Percentiles rank a stretch among this genome's conserved stretches.
These are phyloP conservation scores for Dentipellis sp. DNA, from an alignment of 768 basidiomycete species.

Conservation along the genomic window DNA sequence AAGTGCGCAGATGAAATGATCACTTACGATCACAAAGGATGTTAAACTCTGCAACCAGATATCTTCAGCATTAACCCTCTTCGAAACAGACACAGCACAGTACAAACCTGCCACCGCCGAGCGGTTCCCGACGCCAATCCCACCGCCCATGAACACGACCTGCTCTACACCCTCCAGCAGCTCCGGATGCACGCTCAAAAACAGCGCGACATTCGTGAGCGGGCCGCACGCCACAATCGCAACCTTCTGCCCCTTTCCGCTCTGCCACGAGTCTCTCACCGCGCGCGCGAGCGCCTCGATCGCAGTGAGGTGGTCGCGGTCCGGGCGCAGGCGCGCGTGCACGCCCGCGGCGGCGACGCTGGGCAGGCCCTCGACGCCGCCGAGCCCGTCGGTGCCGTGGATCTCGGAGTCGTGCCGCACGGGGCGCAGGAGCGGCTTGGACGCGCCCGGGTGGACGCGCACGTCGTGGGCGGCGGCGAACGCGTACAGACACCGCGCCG, in stretches of 20 bases:
- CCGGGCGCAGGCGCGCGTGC: conserved; percentile 29
- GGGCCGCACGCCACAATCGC: conserved; percentile 73
- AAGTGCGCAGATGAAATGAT: background rate
- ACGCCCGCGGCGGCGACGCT: conserved; percentile 38
- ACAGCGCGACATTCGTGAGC: conserved; percentile 65
- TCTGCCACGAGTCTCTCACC: conserved; percentile 46
- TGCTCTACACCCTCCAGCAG: conserved; percentile 50
- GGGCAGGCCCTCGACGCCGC: conserved; percentile 75
- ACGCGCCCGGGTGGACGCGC: conserved; percentile 60
- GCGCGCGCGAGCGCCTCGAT: conserved; percentile 59
- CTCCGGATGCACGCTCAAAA: conserved; percentile 34
- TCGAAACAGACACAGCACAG: conserved; percentile 4
- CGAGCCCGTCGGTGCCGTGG: conserved; percentile 77
- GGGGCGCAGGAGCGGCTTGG: conserved; percentile 56
- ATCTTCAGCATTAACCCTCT: background rate
- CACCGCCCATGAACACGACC: conserved; percentile 90
- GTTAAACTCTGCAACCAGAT: conserved; percentile 52
- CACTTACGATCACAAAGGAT: conserved; percentile 75
- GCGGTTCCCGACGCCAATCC: conserved; percentile 74
- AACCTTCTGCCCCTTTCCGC: conserved; percentile 49
- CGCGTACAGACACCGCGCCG: conserved; percentile 66
- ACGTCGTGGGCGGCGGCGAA: conserved; percentile 55
- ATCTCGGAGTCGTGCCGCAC: conserved; percentile 66
- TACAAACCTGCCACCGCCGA: conserved; percentile 60
- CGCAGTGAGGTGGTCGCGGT: conserved; percentile 32